A percentile compares a stretch with the other conserved stretches of the same genome.
Evolutionary conservation across 2,329 filamentous ascomycete genomes (phyloP).

Genomic region (Hymenotorrendiella dingleyae): DNA sequence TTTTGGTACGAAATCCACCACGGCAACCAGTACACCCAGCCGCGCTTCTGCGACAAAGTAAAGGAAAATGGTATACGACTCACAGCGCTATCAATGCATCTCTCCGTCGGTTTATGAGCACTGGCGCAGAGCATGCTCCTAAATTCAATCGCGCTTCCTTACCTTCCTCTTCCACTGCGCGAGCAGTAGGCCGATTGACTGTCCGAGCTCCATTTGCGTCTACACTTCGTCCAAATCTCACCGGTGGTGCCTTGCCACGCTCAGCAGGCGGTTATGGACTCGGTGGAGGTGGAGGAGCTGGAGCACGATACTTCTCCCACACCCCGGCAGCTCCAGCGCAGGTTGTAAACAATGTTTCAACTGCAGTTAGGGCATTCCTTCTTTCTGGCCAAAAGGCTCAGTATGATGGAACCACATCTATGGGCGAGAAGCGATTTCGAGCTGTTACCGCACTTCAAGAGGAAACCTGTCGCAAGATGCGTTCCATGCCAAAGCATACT

Average conservation of each 20-base stretch:
- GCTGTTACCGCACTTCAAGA: slow-evolving; percentile 70
- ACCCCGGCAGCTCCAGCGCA: slow-evolving; percentile 78
- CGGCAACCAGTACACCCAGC: slow-evolving; percentile 51
- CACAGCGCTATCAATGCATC: slow-evolving; percentile 46
- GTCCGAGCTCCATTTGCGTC: slow-evolving; percentile 80
- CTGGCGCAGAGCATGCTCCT: slow-evolving; percentile 24
- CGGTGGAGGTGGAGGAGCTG: slow-evolving; percentile 57
- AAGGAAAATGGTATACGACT: slow-evolving; percentile 59
- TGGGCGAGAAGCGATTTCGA: slow-evolving; percentile 74
- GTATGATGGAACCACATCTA: slow-evolving; percentile 70
- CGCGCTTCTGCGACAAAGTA: slow-evolving; percentile 57
- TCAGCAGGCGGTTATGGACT: slow-evolving; percentile 84
- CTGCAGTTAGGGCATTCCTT: slow-evolving; percentile 86
- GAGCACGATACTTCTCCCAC: slow-evolving; percentile 85
- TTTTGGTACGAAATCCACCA: slow-evolving; percentile 49
- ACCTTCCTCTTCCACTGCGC: slow-evolving; percentile 49
- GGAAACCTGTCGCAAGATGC: slow-evolving; percentile 63
- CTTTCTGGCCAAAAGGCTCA: slow-evolving; percentile 84
- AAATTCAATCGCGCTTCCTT: slow-evolving; percentile 46
- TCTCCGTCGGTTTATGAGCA: slow-evolving; percentile 34
- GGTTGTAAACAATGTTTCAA: slow-evolving; percentile 91
- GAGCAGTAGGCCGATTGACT: slow-evolving; percentile 56
- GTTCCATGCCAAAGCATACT: slow-evolving; percentile 45
- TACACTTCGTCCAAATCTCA: slow-evolving; percentile 85
- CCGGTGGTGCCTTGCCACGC: slow-evolving; percentile 76